phyloP scores from a whole-genome alignment of 805 yeast genomes.

The Barnettozyma pratensis region DNA sequence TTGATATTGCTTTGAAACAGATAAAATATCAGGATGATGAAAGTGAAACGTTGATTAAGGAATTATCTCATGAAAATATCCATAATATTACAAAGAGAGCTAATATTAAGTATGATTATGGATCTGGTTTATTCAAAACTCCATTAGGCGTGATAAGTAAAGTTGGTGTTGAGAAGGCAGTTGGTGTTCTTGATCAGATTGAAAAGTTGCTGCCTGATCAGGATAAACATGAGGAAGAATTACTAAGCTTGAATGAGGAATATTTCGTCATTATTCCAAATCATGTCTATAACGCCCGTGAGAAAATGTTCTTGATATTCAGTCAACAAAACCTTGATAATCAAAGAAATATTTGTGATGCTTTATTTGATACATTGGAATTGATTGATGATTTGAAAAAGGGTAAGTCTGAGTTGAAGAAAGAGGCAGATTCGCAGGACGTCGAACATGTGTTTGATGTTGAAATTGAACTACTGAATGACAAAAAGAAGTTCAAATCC shows the following conservation, averaged over 20 bases:
- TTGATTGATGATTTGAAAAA: conserved; percentile 2
- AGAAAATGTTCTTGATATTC: conserved; percentile 1
- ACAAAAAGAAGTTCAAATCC: neutral
- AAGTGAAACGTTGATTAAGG: neutral
- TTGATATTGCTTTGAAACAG: conserved; percentile 6
- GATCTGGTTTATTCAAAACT: conserved; percentile 1
- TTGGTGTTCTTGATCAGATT: conserved; percentile 1
- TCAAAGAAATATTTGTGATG: conserved; percentile 1
- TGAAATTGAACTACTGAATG: conserved; percentile 1
- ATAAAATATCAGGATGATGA: conserved; percentile 3
- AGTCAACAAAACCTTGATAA: neutral
- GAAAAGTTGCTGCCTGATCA: neutral
- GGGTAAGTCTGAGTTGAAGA: conserved; percentile 1
- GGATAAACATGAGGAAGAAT: neutral
- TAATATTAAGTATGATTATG: conserved; percentile 2
- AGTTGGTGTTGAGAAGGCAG: conserved; percentile 3
- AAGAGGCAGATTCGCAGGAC: conserved; percentile 4
- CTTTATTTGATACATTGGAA: conserved; percentile 2
- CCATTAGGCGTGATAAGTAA: conserved; percentile 4
- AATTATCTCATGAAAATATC: conserved; percentile 2
- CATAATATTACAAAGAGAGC: conserved; percentile 1
- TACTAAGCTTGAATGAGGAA: conserved; percentile 1
- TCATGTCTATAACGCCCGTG: conserved; percentile 3
- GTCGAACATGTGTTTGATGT: conserved; percentile 4
- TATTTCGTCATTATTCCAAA: conserved; percentile 6